Evolutionary conservation across 2,329 filamentous ascomycete species (phyloP).

Genomic region (Penicillium verrucosum): DNA sequence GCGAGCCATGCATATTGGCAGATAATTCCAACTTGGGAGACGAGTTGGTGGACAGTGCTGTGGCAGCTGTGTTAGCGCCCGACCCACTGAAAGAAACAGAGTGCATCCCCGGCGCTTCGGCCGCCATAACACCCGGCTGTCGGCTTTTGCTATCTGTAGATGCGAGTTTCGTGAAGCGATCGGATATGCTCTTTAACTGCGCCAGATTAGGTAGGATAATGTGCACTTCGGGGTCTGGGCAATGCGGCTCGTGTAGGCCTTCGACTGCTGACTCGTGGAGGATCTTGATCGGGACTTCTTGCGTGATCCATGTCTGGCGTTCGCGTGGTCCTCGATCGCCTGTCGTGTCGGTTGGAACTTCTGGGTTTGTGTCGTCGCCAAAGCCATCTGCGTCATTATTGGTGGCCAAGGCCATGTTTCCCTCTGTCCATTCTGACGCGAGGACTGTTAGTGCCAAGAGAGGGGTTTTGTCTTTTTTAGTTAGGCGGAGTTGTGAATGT

Average conservation of each 20-base stretch:
- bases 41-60: slow-evolving; percentile 19
- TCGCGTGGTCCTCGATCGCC: slow-evolving; percentile 60
- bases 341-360: slow-evolving; percentile 27
- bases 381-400: slow-evolving; percentile 22
- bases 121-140: slow-evolving; percentile 13
- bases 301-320: slow-evolving; percentile 87
- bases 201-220: slow-evolving; percentile 83
- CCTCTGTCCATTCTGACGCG: slow-evolving; percentile 49
- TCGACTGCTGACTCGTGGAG: slow-evolving; percentile 80
- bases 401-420: slow-evolving; percentile 56
- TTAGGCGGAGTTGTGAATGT: slow-evolving; percentile 80
- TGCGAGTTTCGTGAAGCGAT: slow-evolving; percentile 88
- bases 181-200: slow-evolving; percentile 89
- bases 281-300: slow-evolving; percentile 93
- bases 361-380: slow-evolving; percentile 43
- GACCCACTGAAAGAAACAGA: neutral
- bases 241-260: slow-evolving; percentile 86
- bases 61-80: slow-evolving; percentile 32
- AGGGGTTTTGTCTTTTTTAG: slow-evolving; percentile 85
- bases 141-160: slow-evolving; percentile 32
- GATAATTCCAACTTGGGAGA: slow-evolving; percentile 73
- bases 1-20: slow-evolving; percentile 89
- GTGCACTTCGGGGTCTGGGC: slow-evolving; percentile 88
- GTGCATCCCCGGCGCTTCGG: slow-evolving; percentile 29
- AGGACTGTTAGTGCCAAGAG: slow-evolving; percentile 87